Percentiles rank a stretch among this genome's conserved stretches.
These are phyloP conservation scores for Oryza punctata DNA, from an alignment of 176 grass and related monocot species.

Conservation along the genomic window DNA sequence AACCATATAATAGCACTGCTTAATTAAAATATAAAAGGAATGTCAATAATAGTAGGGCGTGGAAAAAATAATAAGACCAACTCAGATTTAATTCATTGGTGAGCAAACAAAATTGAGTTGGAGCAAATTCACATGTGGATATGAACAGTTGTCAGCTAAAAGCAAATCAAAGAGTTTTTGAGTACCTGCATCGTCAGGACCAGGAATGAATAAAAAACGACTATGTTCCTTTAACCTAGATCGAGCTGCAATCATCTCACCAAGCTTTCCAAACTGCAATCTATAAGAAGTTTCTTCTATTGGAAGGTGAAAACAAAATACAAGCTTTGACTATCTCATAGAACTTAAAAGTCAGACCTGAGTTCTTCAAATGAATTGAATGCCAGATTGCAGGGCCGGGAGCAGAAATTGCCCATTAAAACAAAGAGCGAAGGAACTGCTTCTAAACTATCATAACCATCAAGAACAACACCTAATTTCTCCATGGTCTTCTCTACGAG, in stretches of 20 bases:
- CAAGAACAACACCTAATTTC: slow-evolving; percentile 82
- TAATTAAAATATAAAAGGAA: slow-evolving; percentile 35
- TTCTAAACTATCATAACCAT: slow-evolving; percentile 90
- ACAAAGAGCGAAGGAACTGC: slow-evolving; percentile 91
- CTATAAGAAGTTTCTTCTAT: slow-evolving; percentile 43
- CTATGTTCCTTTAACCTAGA: slow-evolving; percentile 82
- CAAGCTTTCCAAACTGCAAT: slow-evolving; percentile 89
- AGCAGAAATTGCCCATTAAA: slow-evolving; percentile 98
- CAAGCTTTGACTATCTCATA: slow-evolving; percentile 5
- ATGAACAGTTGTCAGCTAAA: slow-evolving; percentile 29
- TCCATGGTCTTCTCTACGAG: slow-evolving; percentile 80
- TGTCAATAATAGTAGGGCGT: not conserved
- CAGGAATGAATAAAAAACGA: slow-evolving; percentile 87
- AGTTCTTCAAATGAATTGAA: slow-evolving; percentile 85
- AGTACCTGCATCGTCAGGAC: slow-evolving; percentile 92
- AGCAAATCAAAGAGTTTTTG: slow-evolving; percentile 8
- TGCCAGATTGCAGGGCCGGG: slow-evolving; percentile 79
- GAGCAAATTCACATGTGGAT: not conserved
- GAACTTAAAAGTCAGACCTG: slow-evolving; percentile 50
- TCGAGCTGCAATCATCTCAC: slow-evolving; percentile 77
- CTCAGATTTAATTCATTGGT: not conserved
- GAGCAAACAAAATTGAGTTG: slow-evolving; percentile 10
- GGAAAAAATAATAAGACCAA: slow-evolving; percentile 12
- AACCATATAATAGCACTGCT: slow-evolving; percentile 21
- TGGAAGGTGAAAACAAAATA: slow-evolving; percentile 5